A percentile compares a stretch with the other conserved stretches of the same genome.
Conservation (phyloP, 2,329 filamentous ascomycete species). For the Camillea tinctor region DNA sequence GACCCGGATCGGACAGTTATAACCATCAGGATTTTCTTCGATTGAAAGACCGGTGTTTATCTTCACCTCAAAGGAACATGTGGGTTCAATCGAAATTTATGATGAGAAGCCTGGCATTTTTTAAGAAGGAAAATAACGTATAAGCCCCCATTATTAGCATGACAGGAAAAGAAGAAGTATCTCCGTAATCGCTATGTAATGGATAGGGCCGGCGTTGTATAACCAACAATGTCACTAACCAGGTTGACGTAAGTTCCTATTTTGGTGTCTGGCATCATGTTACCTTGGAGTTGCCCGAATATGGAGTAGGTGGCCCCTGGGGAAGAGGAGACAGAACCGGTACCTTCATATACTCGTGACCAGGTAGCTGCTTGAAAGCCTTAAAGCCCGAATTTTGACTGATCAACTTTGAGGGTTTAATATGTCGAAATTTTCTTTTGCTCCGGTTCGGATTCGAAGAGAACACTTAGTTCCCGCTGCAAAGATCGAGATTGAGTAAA, state of each 20-base stretch:
- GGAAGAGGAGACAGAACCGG: background rate
- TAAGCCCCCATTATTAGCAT: background rate
- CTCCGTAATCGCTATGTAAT: background rate
- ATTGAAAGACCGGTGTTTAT: background rate
- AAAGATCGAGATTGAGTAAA: background rate
- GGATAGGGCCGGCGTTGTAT: background rate
- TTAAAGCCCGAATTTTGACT: background rate
- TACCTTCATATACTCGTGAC: background rate
- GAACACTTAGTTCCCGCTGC: background rate
- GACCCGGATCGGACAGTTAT: background rate
- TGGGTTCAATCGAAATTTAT: background rate
- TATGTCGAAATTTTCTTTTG: background rate
- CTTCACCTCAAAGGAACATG: background rate
- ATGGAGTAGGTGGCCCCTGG: background rate
- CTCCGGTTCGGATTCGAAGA: background rate
- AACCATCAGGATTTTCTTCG: background rate
- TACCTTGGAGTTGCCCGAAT: background rate
- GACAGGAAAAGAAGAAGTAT: background rate
- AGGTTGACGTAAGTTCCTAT: background rate
- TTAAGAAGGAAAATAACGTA: too few relatives aligned
- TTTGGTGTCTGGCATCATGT: background rate
- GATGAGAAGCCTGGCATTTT: background rate
- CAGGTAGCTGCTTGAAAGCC: background rate
- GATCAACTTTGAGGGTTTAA: background rate
- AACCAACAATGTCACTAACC: background rate